Evolutionary conservation across 305 asterid genomes (phyloP), one percentile per base, ranked within the genome.

Genomic region (Fraxinus angustifolia): DNA sequence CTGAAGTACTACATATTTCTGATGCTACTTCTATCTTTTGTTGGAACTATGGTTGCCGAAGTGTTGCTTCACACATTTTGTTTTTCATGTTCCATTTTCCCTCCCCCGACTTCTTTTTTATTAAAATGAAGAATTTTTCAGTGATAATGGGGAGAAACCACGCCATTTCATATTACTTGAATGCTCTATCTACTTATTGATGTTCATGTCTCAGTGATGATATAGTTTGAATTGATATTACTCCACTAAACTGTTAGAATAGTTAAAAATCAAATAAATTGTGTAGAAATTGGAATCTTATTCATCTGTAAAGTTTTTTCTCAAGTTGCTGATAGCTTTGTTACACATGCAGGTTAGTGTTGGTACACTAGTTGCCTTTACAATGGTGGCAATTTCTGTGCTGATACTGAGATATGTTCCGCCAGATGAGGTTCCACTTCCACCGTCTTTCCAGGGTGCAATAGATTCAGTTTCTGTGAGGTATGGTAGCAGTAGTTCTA

Each of bases 311-410:
- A 28, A 11, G 38, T 33, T 17, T 3, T 58, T 81, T 74, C 8
- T 0, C 78, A 11, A 19, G 79, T 30, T 79, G 38, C 40, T 86
- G 80, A 83, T 67, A 31, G 53, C 78, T 21, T 30, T 72, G 74
- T 79, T 80, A n/a, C 53, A 76, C 38, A 58, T 87, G 88, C 96
- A 96, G 99, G 99, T 96, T 73, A 96, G 99, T 82, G 98, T 95
- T 21, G 99, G 99, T 71, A 95, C 99, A 30, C 98, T 95, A 85
- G 94, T 95, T 50, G 98, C 99, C 21, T 96, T 94, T 75, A 94
- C 98, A 6, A 90, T 92, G 93, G 99, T 94, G 80, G 94, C 98
- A 21, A 87, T 96, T 81, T 96, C 99, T 0, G 95, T 96, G 67
- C 89, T 94, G 85, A 90, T 96, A 82, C 91, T 94, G 79, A 92